Percentiles rank a stretch among this genome's conserved stretches.
Evolutionary conservation across 164 flowering plant species (phyloP).

Genomic region (Cinnamomum micranthum): DNA sequence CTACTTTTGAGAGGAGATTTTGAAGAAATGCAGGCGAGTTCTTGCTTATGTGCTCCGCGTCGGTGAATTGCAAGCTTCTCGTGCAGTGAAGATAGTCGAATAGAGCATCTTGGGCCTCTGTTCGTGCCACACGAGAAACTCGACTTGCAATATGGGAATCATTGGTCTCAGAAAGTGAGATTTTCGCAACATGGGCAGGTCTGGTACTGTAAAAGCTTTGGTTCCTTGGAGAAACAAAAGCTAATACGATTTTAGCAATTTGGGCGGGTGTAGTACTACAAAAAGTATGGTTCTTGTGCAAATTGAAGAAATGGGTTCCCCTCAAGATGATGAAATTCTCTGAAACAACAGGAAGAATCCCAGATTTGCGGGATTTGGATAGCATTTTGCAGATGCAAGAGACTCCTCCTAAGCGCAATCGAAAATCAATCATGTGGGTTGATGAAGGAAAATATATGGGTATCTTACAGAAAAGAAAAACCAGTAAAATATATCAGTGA

Average conservation of each 20-base stretch:
- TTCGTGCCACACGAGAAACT: constrained; percentile 9
- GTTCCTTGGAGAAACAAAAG: neutral
- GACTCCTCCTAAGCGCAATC: neutral
- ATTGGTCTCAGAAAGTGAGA: neutral
- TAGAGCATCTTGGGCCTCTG: constrained; percentile 50
- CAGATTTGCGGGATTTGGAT: neutral
- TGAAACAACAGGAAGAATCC: neutral
- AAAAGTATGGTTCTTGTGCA: too few species aligned
- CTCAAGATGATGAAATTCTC: neutral
- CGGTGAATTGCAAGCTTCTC: constrained; percentile 45
- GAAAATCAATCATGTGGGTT: too few species aligned
- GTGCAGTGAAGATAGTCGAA: constrained; percentile 74
- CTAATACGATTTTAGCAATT: too few species aligned
- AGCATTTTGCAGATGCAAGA: neutral
- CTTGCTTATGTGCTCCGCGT: constrained; percentile 73
- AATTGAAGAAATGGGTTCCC: neutral
- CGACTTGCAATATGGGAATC: constrained; percentile 2
- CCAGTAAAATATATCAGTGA: too few species aligned
- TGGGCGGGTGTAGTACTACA: too few species aligned
- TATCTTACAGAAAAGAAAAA: too few species aligned
- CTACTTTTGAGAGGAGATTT: constrained; percentile 38
- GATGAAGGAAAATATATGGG: too few species aligned
- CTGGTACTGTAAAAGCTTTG: neutral
- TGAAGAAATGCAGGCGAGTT: constrained; percentile 53
- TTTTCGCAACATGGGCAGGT: neutral